These are phyloP conservation scores for Peronospora belbahrii DNA, from an alignment of 352 stramenopile species.

Conservation along the genomic window DNA sequence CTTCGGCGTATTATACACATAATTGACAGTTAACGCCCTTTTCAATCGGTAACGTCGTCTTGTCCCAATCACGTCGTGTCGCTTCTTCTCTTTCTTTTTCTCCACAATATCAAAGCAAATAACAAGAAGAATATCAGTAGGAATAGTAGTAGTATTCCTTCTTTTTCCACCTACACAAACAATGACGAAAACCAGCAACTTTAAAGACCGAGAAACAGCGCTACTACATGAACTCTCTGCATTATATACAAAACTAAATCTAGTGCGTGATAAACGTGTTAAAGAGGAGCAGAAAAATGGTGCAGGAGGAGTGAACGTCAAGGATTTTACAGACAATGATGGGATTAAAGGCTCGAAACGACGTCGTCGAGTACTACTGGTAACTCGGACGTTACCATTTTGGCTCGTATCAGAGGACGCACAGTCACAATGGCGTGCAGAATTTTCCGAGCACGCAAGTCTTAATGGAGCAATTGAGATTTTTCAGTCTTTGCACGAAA, in stretches of 20 bases:
- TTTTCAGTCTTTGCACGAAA: conserved; percentile 68
- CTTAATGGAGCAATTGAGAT: conserved; percentile 73
- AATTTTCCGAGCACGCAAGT: conserved; percentile 66
- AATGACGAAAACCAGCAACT: conserved; percentile 19
- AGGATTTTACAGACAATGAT: conserved; percentile 24
- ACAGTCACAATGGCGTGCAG: conserved; percentile 74
- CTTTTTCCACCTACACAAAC: too few relatives aligned
- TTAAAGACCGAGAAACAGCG: conserved; percentile 64
- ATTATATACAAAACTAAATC: conserved; percentile 77
- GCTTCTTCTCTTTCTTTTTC: conserved; percentile 13
- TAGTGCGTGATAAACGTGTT: conserved; percentile 71
- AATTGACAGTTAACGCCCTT: too few relatives aligned
- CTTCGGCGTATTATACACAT: not conserved
- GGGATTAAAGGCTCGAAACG: conserved; percentile 27
- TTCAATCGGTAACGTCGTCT: conserved; percentile 1
- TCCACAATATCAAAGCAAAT: not conserved
- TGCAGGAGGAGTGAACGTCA: conserved; percentile 11
- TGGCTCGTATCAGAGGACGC: conserved; percentile 70
- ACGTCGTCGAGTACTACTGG: conserved; percentile 56
- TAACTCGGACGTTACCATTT: conserved; percentile 72
- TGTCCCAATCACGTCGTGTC: conserved; percentile 20
- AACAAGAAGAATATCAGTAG: not conserved
- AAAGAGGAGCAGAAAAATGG: conserved; percentile 56
- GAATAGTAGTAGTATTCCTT: too few relatives aligned
- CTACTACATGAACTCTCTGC: conserved; percentile 61